These are phyloP conservation scores for Rubia peregrina DNA, from an alignment of 305 asterid species.

Conservation along the genomic window DNA sequence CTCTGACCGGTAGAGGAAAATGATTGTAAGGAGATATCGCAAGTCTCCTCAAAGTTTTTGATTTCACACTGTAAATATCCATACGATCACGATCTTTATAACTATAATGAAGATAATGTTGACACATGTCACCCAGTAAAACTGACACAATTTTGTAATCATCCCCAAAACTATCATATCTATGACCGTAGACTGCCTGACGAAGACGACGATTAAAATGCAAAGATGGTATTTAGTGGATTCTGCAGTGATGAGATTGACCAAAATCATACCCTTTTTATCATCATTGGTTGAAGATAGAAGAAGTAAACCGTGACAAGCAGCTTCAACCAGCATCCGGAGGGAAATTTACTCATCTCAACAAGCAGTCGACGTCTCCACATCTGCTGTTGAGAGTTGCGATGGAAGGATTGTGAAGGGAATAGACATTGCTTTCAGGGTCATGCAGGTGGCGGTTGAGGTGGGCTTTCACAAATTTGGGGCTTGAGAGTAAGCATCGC, in stretches of 20 bases:
- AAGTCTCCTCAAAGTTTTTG: not conserved
- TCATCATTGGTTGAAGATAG: not conserved
- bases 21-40: not conserved
- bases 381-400: not conserved
- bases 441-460: not conserved
- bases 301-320: not conserved
- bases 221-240: not conserved
- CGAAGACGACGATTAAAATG: too few relatives aligned
- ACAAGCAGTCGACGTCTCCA: not conserved
- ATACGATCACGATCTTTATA: not conserved
- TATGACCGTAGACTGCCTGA: not conserved
- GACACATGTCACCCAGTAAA: not conserved
- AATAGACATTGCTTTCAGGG: not conserved
- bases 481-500: constrained; percentile 23
- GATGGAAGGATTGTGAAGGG: not conserved
- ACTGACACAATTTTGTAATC: not conserved
- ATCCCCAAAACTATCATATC: not conserved
- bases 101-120: too few relatives aligned
- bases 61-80: not conserved
- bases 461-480: constrained; percentile 29
- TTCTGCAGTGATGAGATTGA: not conserved
- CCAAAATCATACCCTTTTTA: not conserved
- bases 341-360: not conserved
- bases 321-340: too few relatives aligned
- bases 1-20: not conserved